phyloP scores from a whole-genome alignment of 2,329 filamentous ascomycete species.

The Diplodia intermedia region DNA sequence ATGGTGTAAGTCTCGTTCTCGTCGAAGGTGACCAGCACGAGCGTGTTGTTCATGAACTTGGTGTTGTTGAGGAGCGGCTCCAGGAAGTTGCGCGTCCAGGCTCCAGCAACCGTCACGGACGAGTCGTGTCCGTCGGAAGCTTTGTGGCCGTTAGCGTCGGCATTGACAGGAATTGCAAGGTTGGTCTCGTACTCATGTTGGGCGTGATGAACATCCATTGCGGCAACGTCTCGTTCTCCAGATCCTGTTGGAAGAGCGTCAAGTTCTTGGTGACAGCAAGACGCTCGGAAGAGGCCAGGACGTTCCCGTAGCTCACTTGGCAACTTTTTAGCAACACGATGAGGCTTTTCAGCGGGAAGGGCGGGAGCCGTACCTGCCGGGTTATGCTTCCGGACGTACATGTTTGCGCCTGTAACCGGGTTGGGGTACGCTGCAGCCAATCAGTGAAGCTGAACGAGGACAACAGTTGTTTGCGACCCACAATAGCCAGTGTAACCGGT shows the following conservation, averaged over 20 bases:
- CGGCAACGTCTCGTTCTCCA: conserved; percentile 68
- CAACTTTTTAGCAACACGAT: background rate
- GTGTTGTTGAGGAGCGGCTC: conserved; percentile 71
- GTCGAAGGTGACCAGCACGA: conserved; percentile 79
- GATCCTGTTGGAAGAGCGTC: conserved; percentile 72
- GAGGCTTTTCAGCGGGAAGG: conserved; percentile 29
- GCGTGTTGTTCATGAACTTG: conserved; percentile 76
- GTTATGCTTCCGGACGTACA: conserved; percentile 87
- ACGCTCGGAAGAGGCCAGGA: conserved; percentile 65
- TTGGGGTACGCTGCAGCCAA: conserved; percentile 66
- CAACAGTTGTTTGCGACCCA: background rate
- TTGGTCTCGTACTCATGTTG: conserved; percentile 53
- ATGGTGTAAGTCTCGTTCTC: conserved; percentile 74
- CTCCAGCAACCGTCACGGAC: conserved; percentile 70
- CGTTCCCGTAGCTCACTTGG: conserved; percentile 69
- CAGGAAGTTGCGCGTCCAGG: conserved; percentile 72
- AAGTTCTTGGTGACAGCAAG: conserved; percentile 77
- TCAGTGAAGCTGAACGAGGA: background rate
- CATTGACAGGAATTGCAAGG: conserved; percentile 20
- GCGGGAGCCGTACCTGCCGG: conserved; percentile 42
- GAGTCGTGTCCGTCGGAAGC: conserved; percentile 79
- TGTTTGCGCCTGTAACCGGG: conserved; percentile 69
- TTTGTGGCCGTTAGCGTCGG: conserved; percentile 65
- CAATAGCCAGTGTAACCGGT: conserved; percentile 67
- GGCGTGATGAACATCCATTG: conserved; percentile 75